These are phyloP conservation scores for Linanthus parryae DNA, from an alignment of 148 eudicot genomes.

Conservation along the genomic window DNA sequence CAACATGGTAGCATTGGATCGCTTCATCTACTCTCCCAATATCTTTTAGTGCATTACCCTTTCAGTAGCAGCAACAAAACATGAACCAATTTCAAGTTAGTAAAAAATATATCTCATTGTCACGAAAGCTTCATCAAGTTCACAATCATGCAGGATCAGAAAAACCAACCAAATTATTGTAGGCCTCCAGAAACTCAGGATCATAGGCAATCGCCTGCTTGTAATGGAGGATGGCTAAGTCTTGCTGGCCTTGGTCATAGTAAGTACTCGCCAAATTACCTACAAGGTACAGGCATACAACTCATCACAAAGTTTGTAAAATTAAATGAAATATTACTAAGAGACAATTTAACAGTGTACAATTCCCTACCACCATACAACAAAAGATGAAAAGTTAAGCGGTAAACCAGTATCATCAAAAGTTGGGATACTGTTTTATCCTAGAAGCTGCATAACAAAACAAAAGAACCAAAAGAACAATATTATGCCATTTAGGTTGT, in stretches of 20 bases:
- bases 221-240: constrained; percentile 75
- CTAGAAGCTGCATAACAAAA: too few species aligned
- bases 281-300: too few species aligned
- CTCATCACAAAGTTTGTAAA: too few species aligned
- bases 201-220: constrained; percentile 80
- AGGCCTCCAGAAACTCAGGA: constrained; percentile 84
- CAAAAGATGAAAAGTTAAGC: too few species aligned
- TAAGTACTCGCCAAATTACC: constrained; percentile 80
- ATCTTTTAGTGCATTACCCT: constrained; percentile 96
- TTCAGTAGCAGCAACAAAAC: not conserved
- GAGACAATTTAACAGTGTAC: too few species aligned
- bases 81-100: too few species aligned
- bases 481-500: too few species aligned
- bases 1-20: constrained; percentile 71
- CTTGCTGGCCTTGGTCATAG: constrained; percentile 88
- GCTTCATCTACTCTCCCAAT: constrained; percentile 89
- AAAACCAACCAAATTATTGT: constrained; percentile 73
- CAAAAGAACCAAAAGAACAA: too few species aligned
- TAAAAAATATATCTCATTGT: not conserved
- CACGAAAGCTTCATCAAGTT: not conserved
- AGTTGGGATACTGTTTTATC: too few species aligned
- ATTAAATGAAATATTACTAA: too few species aligned
- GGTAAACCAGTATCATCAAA: too few species aligned
- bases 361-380: too few species aligned
- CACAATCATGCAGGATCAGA: not conserved